Conservation (phyloP, 2,329 filamentous ascomycete species). For the Cladosporium austrohemisphaericum region DNA sequence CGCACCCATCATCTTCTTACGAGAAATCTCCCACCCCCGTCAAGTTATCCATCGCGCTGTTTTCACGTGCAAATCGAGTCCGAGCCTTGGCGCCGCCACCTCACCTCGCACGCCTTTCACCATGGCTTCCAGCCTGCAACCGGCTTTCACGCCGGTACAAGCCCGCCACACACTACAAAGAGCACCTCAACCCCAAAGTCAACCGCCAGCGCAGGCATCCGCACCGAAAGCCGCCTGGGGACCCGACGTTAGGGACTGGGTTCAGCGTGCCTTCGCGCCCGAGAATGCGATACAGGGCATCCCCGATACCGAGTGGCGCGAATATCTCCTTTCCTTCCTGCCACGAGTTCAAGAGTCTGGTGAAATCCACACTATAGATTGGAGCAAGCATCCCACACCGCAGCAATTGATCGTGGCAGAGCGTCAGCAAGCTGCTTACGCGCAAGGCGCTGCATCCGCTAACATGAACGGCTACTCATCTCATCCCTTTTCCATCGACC, state of each 20-base stretch:
- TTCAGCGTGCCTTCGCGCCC: constrained; percentile 73
- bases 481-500: constrained; percentile 14
- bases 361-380: constrained; percentile 70
- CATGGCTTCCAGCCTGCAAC: constrained; percentile 26
- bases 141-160: constrained; percentile 46
- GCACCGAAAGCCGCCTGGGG: constrained; percentile 62
- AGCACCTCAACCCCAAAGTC: constrained; percentile 17
- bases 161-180: constrained; percentile 40
- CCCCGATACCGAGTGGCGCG: constrained; percentile 66
- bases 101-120: background rate
- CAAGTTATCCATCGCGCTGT: background rate
- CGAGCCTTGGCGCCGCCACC: background rate
- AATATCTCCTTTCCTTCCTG: constrained; percentile 81
- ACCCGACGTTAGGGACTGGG: constrained; percentile 76
- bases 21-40: background rate
- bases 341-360: constrained; percentile 72
- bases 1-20: background rate
- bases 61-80: background rate
- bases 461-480: constrained; percentile 25
- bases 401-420: constrained; percentile 77
- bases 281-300: constrained; percentile 53
- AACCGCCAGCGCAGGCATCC: constrained; percentile 19
- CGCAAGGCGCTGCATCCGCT: constrained; percentile 25
- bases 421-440: constrained; percentile 48
- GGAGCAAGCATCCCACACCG: constrained; percentile 77